Evolutionary conservation across 2,329 filamentous ascomycete species (phyloP).

Genomic region (Exophiala phaeomuriformis): DNA sequence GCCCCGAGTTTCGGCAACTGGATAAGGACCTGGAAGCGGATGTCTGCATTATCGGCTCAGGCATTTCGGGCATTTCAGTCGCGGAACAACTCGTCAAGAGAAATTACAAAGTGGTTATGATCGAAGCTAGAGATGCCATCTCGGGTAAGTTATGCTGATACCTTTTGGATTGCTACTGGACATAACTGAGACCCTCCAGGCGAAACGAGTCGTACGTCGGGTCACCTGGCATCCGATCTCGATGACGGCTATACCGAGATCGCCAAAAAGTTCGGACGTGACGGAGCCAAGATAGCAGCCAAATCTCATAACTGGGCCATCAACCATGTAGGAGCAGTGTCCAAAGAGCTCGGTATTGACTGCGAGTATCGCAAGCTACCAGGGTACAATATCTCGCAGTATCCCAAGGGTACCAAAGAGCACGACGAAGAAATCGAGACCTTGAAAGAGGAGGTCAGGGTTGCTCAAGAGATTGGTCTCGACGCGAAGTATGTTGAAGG

Average conservation of each 20-base stretch:
- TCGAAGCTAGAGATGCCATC: slow-evolving; percentile 50
- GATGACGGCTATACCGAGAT: slow-evolving; percentile 50
- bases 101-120: slow-evolving; percentile 44
- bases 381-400: slow-evolving; percentile 47
- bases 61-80: slow-evolving; percentile 47
- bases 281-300: slow-evolving; percentile 44
- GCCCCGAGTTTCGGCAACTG: slow-evolving; percentile 41
- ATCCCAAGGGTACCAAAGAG: slow-evolving; percentile 36
- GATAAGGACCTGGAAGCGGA: slow-evolving; percentile 41
- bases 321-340: slow-evolving; percentile 46
- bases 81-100: slow-evolving; percentile 49
- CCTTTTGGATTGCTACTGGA: not conserved
- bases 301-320: slow-evolving; percentile 52
- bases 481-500: slow-evolving; percentile 37
- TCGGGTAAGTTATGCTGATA: slow-evolving; percentile 1
- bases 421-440: slow-evolving; percentile 42
- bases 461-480: slow-evolving; percentile 41
- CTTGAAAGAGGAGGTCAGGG: slow-evolving; percentile 41
- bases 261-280: slow-evolving; percentile 46
- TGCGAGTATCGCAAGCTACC: slow-evolving; percentile 50
- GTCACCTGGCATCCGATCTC: slow-evolving; percentile 49
- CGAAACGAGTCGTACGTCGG: slow-evolving; percentile 47
- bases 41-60: slow-evolving; percentile 47
- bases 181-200: slow-evolving; percentile 33
- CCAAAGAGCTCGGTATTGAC: slow-evolving; percentile 45